Evolutionary conservation across 768 basidiomycete genomes (phyloP), one percentile per base, ranked within the genome.

Genomic region (Calvatia gigantea): DNA sequence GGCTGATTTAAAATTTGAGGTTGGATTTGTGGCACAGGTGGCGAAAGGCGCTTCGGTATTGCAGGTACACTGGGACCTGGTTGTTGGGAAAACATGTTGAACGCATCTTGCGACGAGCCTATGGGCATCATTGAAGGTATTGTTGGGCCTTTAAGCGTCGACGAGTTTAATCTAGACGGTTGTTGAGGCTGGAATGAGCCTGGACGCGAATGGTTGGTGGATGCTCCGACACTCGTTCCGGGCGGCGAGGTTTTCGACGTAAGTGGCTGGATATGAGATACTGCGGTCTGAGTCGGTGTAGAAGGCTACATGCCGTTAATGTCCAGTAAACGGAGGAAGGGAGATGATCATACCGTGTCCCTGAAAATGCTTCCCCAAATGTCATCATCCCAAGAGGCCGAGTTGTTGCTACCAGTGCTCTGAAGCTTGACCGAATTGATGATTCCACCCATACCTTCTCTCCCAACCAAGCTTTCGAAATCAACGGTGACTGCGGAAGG

Each of bases 391-490:
- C 87, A 91, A 38, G 77, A 73, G 31, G 71, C 70, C 11, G 71
- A 66, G 14, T 61, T 63, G 32, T 79, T 62, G 59, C 65, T 51
- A 65, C 64, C 61, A 21, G 73, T 73, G 53, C 82, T 78, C 2
- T 51, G 43, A 14, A 79, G 67, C 65, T 81, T 83, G 46, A 77
- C 73, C 6, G 72, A 68, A 6, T 73, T 63, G 11, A 72, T 71
- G 51, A 74, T 21, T 31, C 38, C 37, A 27, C 42, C n/a, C 38
- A 43, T 44, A 19, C 43, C 32, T 11, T 4, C 67, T 51, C 85
- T 80, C 8, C 86, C 87, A 3, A 96, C 91, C 1, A 96, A 76
- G 52, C 84, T 91, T 68, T 89, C 94, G 62, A 99, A 99, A 65
- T 97, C 87, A 15, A 93, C 76, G 17, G 79, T 78, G 0, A 73